phyloP scores from a whole-genome alignment of 495 filamentous ascomycete species.

The Annulohypoxylon moriforme region DNA sequence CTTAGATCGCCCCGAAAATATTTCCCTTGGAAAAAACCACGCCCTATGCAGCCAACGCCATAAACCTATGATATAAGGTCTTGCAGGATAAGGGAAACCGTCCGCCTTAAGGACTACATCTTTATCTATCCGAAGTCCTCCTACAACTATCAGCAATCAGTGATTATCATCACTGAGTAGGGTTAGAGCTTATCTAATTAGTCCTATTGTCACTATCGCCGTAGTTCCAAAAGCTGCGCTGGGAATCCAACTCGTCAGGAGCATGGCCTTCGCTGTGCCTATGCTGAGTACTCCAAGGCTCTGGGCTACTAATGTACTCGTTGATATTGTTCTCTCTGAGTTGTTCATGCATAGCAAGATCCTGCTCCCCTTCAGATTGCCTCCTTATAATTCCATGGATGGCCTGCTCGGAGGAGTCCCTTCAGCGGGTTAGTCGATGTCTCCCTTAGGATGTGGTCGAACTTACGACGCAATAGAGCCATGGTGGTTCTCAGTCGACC shows the following conservation, averaged over 20 bases:
- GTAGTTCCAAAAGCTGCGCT: neutral
- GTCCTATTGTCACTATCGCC: neutral
- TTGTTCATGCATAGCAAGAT: neutral
- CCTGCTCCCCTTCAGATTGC: neutral
- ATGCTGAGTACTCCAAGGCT: slow-evolving; percentile 6
- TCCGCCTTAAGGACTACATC: neutral
- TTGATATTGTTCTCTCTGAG: neutral
- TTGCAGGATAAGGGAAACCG: neutral
- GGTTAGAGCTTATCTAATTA: neutral
- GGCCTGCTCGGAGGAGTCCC: neutral
- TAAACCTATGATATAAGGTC: neutral
- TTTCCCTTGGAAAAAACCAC: neutral
- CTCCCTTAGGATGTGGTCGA: neutral
- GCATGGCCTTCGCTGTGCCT: neutral
- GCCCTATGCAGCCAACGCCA: neutral
- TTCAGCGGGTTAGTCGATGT: slow-evolving; percentile 8
- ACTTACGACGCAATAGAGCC: slow-evolving; percentile 32
- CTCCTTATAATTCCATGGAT: neutral
- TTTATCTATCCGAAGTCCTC: neutral
- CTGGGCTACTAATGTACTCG: neutral
- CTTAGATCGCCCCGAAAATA: neutral
- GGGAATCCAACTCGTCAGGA: neutral
- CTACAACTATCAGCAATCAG: neutral
- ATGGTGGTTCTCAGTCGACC: slow-evolving; percentile 1
- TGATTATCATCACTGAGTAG: neutral